A percentile compares a stretch with the other conserved stretches of the same genome.
phyloP scores from a whole-genome alignment of 2,329 filamentous ascomycete species.

The Trichoderma brevicompactum region DNA sequence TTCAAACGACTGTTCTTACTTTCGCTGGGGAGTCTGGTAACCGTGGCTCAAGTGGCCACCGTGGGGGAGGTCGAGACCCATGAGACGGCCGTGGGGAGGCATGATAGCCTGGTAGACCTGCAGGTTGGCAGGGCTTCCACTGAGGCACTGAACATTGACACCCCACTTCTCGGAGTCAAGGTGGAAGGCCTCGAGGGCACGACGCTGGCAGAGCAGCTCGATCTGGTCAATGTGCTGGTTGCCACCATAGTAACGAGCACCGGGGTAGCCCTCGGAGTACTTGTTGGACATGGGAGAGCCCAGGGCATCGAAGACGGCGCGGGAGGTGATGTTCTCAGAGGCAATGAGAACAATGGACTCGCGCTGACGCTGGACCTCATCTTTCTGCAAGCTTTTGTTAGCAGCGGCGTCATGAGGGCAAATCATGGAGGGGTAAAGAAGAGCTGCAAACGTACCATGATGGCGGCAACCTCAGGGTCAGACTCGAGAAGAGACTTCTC shows the following conservation, averaged over 20 bases:
- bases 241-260: conserved; percentile 97
- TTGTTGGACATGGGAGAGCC: conserved; percentile 97
- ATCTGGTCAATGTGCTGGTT: conserved; percentile 99
- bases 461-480: conserved; percentile 91
- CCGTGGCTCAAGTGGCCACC: conserved; percentile 95
- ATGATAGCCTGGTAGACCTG: conserved; percentile 98
- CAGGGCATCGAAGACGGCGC: conserved; percentile 95
- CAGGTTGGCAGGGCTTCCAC: conserved; percentile 92
- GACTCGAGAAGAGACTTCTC: conserved; percentile 90
- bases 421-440: background rate
- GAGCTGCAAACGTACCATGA: conserved; percentile 72
- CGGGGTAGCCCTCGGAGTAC: conserved; percentile 98
- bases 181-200: conserved; percentile 90
- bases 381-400: conserved; percentile 60
- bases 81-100: conserved; percentile 91
- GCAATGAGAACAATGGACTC: conserved; percentile 99
- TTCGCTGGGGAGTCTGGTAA: conserved; percentile 94
- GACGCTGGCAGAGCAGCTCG: conserved; percentile 91
- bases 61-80: conserved; percentile 94
- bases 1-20: conserved; percentile 55
- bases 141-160: conserved; percentile 96
- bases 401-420: conserved; percentile 2
- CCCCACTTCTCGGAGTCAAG: conserved; percentile 90
- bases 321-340: conserved; percentile 98
- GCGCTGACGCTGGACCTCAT: conserved; percentile 94